Evolutionary conservation across 352 stramenopile species (phyloP), one percentile per base, ranked within the genome.

Genomic region (Blastocystis sp.): DNA sequence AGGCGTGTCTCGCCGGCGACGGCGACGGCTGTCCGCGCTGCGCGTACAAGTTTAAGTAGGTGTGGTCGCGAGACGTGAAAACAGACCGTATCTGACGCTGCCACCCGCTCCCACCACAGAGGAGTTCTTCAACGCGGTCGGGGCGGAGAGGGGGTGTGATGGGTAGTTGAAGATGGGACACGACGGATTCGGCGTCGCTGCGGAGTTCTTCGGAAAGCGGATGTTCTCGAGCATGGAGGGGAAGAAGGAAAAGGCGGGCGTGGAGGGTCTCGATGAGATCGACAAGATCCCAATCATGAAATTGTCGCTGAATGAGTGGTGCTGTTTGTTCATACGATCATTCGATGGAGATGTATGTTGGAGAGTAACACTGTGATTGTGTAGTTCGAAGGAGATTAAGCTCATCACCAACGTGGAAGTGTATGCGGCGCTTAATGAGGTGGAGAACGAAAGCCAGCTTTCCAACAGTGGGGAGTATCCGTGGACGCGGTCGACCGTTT

Each of bases 1-100:
- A 77, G 72, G 29, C 34, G 34, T 84, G 57, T 84, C 36, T 84
- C 4, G 9, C 64, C 11, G 36, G 24, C 6, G 64, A 76, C 3
- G 21, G 11, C 29, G 18, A 29, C 1, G 64, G 64, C 8, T 76
- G 64, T 36, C 34, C 38, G n/a, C 64, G 64, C 18, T 76, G 64
- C 32, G 64, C 64, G 21, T 76, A 76, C 64, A 76, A 76, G 64
- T 76, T 76, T n/a, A 76, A 76, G 64, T 76, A 24, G 38, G 36
- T 16, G 34, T 24, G 16, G 42, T 1, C 16, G 48, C 16, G 14
- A 44, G 36, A 51, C 29, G 18, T 76, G 64, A 40, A 8, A 27
- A 1, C 24, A 76, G 64, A 44, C 64, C 64, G 9, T 76, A 76
- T 36, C 27, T 76, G 38, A 36, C 21, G 38, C 48, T 76, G 48